These are phyloP conservation scores for Pisolithus albus DNA, from an alignment of 768 basidiomycete species.

Conservation along the genomic window DNA sequence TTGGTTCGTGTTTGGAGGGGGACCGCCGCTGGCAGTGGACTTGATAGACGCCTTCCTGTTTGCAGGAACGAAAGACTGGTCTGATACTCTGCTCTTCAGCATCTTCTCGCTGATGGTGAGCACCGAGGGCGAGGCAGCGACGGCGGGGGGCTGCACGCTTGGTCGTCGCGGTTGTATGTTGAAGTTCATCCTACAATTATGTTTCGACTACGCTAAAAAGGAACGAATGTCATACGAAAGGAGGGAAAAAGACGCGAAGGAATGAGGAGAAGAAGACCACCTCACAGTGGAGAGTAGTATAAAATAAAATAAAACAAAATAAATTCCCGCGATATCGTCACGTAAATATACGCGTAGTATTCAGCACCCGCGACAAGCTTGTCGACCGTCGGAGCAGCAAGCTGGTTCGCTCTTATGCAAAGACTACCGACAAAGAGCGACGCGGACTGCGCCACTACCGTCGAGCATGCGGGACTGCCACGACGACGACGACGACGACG, in stretches of 20 bases:
- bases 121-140: slow-evolving; percentile 32
- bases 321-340: background rate
- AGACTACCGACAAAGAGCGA: no score
- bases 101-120: slow-evolving; percentile 34
- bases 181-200: slow-evolving; percentile 12
- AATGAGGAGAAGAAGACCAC: no score
- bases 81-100: slow-evolving; percentile 44
- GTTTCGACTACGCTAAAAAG: slow-evolving; percentile 4
- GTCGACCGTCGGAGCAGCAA: no score
- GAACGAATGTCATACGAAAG: background rate
- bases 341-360: background rate
- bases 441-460: no score
- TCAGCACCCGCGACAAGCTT: no score
- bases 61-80: slow-evolving; percentile 34
- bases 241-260: background rate
- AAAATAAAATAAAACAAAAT: background rate
- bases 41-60: slow-evolving; percentile 15
- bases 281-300: no score
- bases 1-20: slow-evolving; percentile 8
- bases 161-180: slow-evolving; percentile 13
- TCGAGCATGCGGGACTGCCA: background rate
- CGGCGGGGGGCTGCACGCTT: slow-evolving; percentile 16
- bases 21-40: slow-evolving; percentile 5
- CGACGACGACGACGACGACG: background rate
- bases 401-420: background rate